Evolutionary conservation across 129 eudicot species (phyloP), one percentile per base, ranked within the genome.

Genomic region (Flaveria sonorensis): DNA sequence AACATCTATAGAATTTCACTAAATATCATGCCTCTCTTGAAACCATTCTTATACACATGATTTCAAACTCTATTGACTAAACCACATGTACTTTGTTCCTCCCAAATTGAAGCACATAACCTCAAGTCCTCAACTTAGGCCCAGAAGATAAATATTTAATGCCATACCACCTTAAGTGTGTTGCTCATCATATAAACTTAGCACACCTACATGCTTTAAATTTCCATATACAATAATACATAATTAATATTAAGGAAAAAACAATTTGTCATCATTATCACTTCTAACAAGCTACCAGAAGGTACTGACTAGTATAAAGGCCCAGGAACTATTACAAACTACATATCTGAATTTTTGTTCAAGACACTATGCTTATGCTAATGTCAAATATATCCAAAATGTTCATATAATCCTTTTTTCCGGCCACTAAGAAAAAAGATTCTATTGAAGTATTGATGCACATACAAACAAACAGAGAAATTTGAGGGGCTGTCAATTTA

Each of bases 401-500:
- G n/a, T 39, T 36, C 47, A 39, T n/a, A 24, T 36, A 36, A 36
- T 36, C 40, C 40, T 36, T 36, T 24, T 36, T 36, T 36, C 40
- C 7, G 40, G 7, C 40, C 40, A 36, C 7, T 36, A 36, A 36
- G 5, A 30, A 30, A 36, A 36, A 36, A 36, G 40, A 36, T 6
- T 0, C 40, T 36, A 36, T 5, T 36, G 40, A 36, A 4, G 40
- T 36, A 30, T 30, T 30, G 40, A 36, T 36, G 40, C 40, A 36
- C 5, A 36, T 36, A 36, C 40, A 36, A 36, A 32, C 7, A 32
- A 32, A 36, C 8, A 36, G 40, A 36, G 40, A 36, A 53, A 21
- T 3, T 55, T 16, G n/a, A 43, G 68, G 30, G 75, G 21, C 24
- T 28, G 82, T 55, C 82, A 57, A 78, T 78, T 78, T 69, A 70